Conservation (phyloP, 192 early-diverging fungal genomes). For the Piromyces sp. region DNA sequence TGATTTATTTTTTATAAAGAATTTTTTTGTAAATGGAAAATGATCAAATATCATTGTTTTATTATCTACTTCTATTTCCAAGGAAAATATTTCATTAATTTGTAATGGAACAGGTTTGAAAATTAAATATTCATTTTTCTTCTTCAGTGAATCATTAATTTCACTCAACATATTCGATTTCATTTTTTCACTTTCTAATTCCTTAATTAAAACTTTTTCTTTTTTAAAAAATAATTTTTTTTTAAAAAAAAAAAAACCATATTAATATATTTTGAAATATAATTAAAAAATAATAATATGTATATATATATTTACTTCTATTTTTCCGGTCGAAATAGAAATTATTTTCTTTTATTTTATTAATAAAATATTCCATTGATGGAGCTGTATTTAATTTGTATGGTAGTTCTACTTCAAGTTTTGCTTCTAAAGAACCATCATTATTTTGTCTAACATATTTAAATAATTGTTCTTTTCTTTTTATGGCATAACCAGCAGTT, state of each 20-base stretch:
- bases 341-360: neutral
- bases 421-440: neutral
- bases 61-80: neutral
- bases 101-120: neutral
- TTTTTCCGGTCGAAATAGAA: neutral
- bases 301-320: neutral
- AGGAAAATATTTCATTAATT: neutral
- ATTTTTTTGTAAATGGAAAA: neutral
- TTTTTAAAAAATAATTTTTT: too few species aligned
- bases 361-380: neutral
- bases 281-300: neutral
- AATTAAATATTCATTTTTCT: neutral
- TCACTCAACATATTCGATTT: neutral
- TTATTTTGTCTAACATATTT: neutral
- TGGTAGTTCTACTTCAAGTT: neutral
- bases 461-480: neutral
- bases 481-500: neutral
- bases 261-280: too few species aligned
- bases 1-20: neutral
- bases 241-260: too few species aligned
- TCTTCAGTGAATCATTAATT: neutral
- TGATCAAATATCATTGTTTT: neutral
- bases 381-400: neutral
- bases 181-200: neutral
- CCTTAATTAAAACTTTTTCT: neutral